Conservation (phyloP, 768 basidiomycete species). For the Podaxis sp. region DNA sequence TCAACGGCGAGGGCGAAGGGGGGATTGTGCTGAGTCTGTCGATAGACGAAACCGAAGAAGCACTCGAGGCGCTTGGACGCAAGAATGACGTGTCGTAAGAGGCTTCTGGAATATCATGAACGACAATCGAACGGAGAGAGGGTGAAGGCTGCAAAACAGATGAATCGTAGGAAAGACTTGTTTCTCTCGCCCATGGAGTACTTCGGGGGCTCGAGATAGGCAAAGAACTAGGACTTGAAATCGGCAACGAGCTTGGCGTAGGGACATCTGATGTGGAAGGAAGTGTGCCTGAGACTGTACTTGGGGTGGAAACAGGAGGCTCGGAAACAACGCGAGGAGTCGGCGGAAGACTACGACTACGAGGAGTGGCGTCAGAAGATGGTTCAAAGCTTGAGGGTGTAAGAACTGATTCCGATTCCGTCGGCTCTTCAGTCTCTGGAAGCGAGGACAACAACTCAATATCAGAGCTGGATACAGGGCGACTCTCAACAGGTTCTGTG, state of each 20-base stretch:
- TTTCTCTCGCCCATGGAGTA: slow-evolving; percentile 58
- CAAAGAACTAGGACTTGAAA: slow-evolving; percentile 21
- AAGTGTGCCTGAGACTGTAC: slow-evolving; percentile 22
- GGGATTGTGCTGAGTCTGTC: slow-evolving; percentile 48
- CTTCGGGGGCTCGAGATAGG: slow-evolving; percentile 30
- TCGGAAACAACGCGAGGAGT: background rate
- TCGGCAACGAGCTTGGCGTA: slow-evolving; percentile 20
- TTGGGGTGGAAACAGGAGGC: slow-evolving; percentile 21
- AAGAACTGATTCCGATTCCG: slow-evolving; percentile 2
- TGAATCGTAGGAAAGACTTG: slow-evolving; percentile 73
- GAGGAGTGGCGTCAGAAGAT: slow-evolving; percentile 6
- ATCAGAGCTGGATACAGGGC: background rate
- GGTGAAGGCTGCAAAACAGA: slow-evolving; percentile 74
- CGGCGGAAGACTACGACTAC: background rate
- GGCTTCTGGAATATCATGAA: slow-evolving; percentile 61
- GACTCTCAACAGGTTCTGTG: background rate
- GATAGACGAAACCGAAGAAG: slow-evolving; percentile 40
- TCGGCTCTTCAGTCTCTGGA: slow-evolving; percentile 8
- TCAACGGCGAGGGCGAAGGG: slow-evolving; percentile 26
- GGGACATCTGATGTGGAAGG: slow-evolving; percentile 20
- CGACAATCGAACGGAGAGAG: slow-evolving; percentile 48
- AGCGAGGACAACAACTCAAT: slow-evolving; percentile 16
- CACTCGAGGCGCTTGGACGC: slow-evolving; percentile 61
- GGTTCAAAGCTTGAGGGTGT: slow-evolving; percentile 7
- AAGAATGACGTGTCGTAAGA: slow-evolving; percentile 78